Conservation (phyloP, 148 eudicot genomes). For the Mesembryanthemum crystallinum region DNA sequence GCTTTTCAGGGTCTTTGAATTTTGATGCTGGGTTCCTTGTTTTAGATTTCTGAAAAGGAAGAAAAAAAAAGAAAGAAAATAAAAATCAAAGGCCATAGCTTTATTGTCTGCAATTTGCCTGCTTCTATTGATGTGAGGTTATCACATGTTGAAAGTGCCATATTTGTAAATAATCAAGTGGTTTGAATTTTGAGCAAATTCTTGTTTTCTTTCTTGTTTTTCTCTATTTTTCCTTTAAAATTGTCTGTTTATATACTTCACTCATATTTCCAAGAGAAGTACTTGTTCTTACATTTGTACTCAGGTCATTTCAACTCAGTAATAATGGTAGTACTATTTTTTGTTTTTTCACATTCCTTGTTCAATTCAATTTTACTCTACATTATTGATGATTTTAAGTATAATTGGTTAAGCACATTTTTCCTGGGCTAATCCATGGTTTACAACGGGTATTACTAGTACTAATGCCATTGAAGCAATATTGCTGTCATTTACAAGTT, state of each 20-base stretch:
- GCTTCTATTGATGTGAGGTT: slow-evolving; percentile 26
- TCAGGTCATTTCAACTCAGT: not conserved
- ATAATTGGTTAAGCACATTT: not conserved
- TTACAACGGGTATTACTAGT: not conserved
- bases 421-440: not conserved
- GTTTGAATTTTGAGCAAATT: slow-evolving; percentile 16
- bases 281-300: not conserved
- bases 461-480: not conserved
- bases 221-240: not conserved
- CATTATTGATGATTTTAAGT: not conserved
- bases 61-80: no score
- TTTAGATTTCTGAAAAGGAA: slow-evolving; percentile 13
- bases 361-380: not conserved
- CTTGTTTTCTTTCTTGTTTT: not conserved
- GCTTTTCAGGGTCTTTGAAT: slow-evolving; percentile 11
- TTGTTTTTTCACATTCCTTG: not conserved
- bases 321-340: no score
- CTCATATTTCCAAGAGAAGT: not conserved
- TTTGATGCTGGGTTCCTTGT: slow-evolving; percentile 4
- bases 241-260: slow-evolving; percentile 12
- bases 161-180: slow-evolving; percentile 3
- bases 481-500: not conserved
- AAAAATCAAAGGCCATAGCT: slow-evolving; percentile 26
- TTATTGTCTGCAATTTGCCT: slow-evolving; percentile 21
- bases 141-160: slow-evolving; percentile 18